Evolutionary conservation across 1,284 basidiomycete species (phyloP), one percentile per base, ranked within the genome.

Genomic region (Melampsora abietis-canadensis): DNA sequence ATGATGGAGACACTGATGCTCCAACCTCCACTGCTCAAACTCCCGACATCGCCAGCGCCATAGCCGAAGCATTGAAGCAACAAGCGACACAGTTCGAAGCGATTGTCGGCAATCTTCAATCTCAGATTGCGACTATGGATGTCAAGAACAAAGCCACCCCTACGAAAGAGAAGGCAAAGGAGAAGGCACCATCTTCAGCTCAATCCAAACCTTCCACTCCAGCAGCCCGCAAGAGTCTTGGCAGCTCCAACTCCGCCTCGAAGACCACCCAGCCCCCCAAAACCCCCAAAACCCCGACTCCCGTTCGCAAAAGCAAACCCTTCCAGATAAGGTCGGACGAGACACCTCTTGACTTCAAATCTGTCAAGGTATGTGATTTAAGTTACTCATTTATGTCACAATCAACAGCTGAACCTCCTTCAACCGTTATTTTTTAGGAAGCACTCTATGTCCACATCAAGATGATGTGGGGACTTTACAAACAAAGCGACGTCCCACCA

Each of bases 391-490:
- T 27, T 54, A 21, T 54, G 51, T 54, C 12, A 54, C 5, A 5
- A 54, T 14, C 17, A 54, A 51, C 48, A 24, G 48, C 48, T 51
- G 48, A 51, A 51, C 48, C 17, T 54, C 8, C 51, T 54, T 27
- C 17, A 8, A 54, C 2, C 12, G 51, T 27, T n/a, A 54, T 31
- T 48, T 62, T 66, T 59, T 46, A 73, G 69, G 51, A 34, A 19
- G 61, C 69, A 2, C 51, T 73, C 21, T 73, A 51, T 66, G 46
- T 73, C 21, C 69, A 73, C 37, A 65, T 73, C 31, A 73, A 73
- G 51, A 73, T 73, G 12, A 46, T 73, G 15, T 73, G 69, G 69
- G 69, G 69, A 24, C 62, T 73, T 34, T 59, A 63, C 27, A 65
- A 44, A 19, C 62, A 65, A 46, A 47, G 51, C 14, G 24, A 44